Evolutionary conservation across 2,329 filamentous ascomycete species (phyloP), one percentile per base, ranked within the genome.

Genomic region (Pyricularia pennisetigena): DNA sequence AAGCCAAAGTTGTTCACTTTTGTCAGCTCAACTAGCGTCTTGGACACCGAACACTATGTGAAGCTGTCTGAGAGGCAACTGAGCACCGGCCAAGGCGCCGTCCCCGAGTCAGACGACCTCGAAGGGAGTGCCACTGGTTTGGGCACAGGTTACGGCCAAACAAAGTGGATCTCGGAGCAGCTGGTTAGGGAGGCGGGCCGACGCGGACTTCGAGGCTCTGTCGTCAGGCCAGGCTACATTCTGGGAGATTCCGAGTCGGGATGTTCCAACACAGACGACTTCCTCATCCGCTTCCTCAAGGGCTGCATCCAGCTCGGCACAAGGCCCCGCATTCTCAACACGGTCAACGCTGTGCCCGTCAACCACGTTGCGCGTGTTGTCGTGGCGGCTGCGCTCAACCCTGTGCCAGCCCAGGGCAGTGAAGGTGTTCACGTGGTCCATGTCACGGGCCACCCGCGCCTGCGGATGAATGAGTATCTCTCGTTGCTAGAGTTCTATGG

Each of bases 301-400:
- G 94, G 93, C 69, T 97, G 93, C 74, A 82, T 97, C 66, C 94
- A 98, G 78, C 82, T 97, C 2, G 81, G 81, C 2, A 83, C 84
- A 2, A 85, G 92, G 0, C 94, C 94, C 0, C 84, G 86, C 72
- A 96, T 97, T 72, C 79, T 83, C 76, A 98, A 97, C 81, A 92
- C 92, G 0, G 88, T 97, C 78, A 98, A 97, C 80, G 88, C 90
- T 77, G 91, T 97, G 0, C 94, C 94, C 0, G 93, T 97, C 29
- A 88, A 88, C 70, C 92, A 97, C 72, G 93, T 97, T 49, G 86
- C 90, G 1, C 84, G 87, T n/a, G 86, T 97, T 8, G 90, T 97
- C 29, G 87, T 93, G 23, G 92, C 93, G 0, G 82, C 89, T 5
- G 85, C 88, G 0, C 83, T 96, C 73, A 85, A 89, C 74, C 88